phyloP scores from a whole-genome alignment of 495 filamentous ascomycete species.

The Tuber microsphaerosporum region DNA sequence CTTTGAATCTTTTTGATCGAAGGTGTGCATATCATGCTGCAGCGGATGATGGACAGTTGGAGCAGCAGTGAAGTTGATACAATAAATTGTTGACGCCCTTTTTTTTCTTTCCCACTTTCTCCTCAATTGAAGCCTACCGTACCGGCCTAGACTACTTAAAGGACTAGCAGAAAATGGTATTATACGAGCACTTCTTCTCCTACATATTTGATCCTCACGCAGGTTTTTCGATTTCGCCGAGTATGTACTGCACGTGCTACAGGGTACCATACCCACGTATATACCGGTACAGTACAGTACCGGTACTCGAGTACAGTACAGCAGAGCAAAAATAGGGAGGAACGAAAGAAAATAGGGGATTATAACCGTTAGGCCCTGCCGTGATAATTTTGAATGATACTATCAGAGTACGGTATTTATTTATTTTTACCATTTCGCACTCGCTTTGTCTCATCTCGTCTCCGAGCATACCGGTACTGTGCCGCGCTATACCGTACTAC shows the following conservation, averaged over 20 bases:
- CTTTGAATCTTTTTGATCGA: not conserved
- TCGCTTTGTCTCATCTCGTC: no score
- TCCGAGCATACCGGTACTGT: no score
- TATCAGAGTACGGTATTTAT: no score
- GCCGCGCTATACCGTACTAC: not conserved
- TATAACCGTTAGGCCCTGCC: not conserved
- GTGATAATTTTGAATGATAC: not conserved
- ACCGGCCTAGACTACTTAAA: not conserved
- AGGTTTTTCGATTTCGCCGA: not conserved
- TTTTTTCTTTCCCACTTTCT: not conserved
- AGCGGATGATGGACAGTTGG: not conserved
- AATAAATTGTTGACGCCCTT: not conserved
- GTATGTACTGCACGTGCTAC: not conserved
- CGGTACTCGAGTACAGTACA: not conserved
- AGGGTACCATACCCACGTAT: not conserved
- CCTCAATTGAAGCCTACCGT: not conserved
- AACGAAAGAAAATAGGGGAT: not conserved
- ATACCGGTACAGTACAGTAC: not conserved
- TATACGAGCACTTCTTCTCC: not conserved
- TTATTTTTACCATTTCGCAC: no score
- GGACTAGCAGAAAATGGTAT: not conserved
- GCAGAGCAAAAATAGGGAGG: not conserved
- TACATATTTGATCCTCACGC: not conserved
- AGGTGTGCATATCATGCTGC: not conserved
- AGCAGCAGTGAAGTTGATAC: not conserved